phyloP scores from a whole-genome alignment of 225 moss, liverwort and hornwort species.

The Physcomitrellopsis africana region DNA sequence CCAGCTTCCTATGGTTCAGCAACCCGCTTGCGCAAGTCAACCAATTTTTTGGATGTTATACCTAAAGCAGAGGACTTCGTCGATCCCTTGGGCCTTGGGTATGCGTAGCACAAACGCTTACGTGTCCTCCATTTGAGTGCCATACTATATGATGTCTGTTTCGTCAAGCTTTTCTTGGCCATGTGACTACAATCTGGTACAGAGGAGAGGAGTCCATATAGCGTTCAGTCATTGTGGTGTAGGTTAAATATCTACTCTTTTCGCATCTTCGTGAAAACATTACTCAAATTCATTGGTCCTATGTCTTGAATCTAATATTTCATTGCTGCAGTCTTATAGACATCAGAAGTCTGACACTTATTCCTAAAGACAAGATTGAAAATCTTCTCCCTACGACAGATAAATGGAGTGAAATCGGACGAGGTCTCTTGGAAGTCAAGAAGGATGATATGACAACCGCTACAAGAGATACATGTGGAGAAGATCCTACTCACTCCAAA shows the following conservation, averaged over 20 bases:
- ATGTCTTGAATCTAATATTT: slow-evolving; percentile 26
- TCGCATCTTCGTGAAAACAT: not conserved
- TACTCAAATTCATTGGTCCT: slow-evolving; percentile 14
- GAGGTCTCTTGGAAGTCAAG: slow-evolving; percentile 39
- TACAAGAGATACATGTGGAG: slow-evolving; percentile 42
- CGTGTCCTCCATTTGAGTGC: not conserved
- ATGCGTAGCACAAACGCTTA: slow-evolving; percentile 27
- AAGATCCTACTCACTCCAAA: slow-evolving; percentile 53
- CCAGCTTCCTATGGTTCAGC: slow-evolving; percentile 50
- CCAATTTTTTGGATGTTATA: slow-evolving; percentile 59
- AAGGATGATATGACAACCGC: slow-evolving; percentile 45
- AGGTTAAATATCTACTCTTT: slow-evolving; percentile 3
- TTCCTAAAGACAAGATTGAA: slow-evolving; percentile 53
- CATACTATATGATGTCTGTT: slow-evolving; percentile 10
- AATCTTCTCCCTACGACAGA: slow-evolving; percentile 39
- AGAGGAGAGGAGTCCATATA: slow-evolving; percentile 20
- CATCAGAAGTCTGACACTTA: slow-evolving; percentile 74
- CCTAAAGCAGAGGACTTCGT: slow-evolving; percentile 77
- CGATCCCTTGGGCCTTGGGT: slow-evolving; percentile 94
- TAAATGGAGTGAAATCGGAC: slow-evolving; percentile 38
- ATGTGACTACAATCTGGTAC: not conserved
- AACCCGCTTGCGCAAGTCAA: slow-evolving; percentile 71
- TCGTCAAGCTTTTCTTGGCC: not conserved
- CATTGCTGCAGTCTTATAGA: slow-evolving; percentile 70
- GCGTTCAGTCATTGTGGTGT: slow-evolving; percentile 15